Conservation (phyloP, 2,329 filamentous ascomycete genomes). For the Hypoxylon rubiginosum region DNA sequence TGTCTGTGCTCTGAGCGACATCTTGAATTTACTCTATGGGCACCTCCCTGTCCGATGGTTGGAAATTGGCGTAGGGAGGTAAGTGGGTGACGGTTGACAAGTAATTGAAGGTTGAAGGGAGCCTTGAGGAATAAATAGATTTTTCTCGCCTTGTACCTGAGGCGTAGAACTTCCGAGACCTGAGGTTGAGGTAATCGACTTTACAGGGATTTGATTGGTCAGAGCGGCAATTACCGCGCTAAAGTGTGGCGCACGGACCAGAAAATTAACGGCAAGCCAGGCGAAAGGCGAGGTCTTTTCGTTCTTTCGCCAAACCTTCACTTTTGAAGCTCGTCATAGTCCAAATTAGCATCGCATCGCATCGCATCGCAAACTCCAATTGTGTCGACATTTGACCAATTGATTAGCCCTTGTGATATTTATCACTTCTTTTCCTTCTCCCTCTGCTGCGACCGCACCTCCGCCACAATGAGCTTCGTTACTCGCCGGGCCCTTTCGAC, state of each 20-base stretch:
- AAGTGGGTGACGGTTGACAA: background rate
- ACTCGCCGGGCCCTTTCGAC: slow-evolving; percentile 93
- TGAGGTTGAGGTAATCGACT: slow-evolving; percentile 42
- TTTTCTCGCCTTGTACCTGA: background rate
- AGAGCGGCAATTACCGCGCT: slow-evolving; percentile 58
- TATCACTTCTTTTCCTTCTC: slow-evolving; percentile 44
- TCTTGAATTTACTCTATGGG: slow-evolving; percentile 54
- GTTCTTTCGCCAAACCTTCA: slow-evolving; percentile 44
- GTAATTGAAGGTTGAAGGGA: background rate
- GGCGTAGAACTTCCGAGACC: slow-evolving; percentile 1
- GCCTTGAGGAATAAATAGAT: slow-evolving; percentile 4
- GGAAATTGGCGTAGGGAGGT: slow-evolving; percentile 21
- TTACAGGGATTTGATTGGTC: slow-evolving; percentile 58
- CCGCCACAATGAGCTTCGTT: slow-evolving; percentile 89
- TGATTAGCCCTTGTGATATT: slow-evolving; percentile 53
- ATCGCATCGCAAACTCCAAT: slow-evolving; percentile 47
- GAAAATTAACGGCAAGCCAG: background rate
- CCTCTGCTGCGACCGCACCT: slow-evolving; percentile 45
- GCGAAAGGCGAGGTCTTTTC: slow-evolving; percentile 67
- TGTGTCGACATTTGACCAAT: slow-evolving; percentile 53
- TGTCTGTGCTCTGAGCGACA: slow-evolving; percentile 74
- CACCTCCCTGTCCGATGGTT: slow-evolving; percentile 9
- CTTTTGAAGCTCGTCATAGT: slow-evolving; percentile 37
- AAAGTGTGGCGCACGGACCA: slow-evolving; percentile 51
- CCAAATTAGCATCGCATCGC: slow-evolving; percentile 41